Evolutionary conservation across 768 basidiomycete genomes (phyloP), one percentile per base, ranked within the genome.

Genomic region (Collybia nuda): DNA sequence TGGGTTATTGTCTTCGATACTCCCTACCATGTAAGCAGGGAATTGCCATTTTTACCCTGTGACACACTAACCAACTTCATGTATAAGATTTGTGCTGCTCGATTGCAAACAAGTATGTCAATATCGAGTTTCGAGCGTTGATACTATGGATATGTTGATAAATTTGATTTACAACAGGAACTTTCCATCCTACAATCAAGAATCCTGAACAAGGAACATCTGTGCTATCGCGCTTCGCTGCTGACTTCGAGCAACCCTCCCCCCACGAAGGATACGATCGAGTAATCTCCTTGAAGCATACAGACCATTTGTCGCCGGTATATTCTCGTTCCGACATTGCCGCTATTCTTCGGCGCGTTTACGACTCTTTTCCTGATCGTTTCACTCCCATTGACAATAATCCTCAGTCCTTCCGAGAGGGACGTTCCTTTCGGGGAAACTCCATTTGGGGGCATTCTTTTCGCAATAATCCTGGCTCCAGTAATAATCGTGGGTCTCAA

Each of bases 1-100:
- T 89, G 86, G 81, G 79, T 86, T 67, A 78, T 92, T 68, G 82
- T 87, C 55, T 89, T 90, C 57, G 84, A 90, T 62, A 87, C 81
- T 4, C 85, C 86, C 52, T 85, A 86, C 67, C 77, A 87, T 68
- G 88, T 89, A 59, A 72, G 77, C 32, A 47, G 36, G 59, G 53
- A 53, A 48, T 55, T 35, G 32, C 19, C 40, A 32, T 43, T 6
- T 19, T 52, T 45, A 24, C 15, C 15, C 11, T 7, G 37, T 17
- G 28, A 62, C 48, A 54, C 55, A 54, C 47, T 60, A 51, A 62
- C 49, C 36, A 26, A 52, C 57, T 55, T 55, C 52, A 53, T 44
- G 56, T 55, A 56, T 51, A 59, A 88, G 86, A 69, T 78, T 48
- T 90, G 88, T 56, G 81, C 77, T 51, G 71, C 74, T 48, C 79